Evolutionary conservation across 257 asterid species (phyloP).

Genomic region (Capsicum pubescens): DNA sequence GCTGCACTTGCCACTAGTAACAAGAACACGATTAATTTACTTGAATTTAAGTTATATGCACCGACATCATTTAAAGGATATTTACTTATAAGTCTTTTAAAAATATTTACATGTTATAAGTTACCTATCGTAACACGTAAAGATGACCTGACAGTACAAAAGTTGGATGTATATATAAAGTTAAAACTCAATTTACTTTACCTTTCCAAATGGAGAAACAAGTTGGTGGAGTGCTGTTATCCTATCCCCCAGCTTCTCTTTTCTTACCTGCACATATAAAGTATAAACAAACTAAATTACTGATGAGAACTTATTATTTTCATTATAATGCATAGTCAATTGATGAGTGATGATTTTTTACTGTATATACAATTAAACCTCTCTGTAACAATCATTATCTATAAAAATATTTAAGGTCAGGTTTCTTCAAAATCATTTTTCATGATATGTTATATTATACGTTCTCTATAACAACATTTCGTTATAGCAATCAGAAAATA

Average conservation of each 20-base stretch:
- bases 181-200: constrained; percentile 30
- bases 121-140: too few species aligned
- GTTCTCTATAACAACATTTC: too few species aligned
- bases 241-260: constrained; percentile 95
- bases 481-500: neutral
- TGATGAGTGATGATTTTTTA: too few species aligned
- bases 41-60: neutral
- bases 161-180: neutral
- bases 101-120: too few species aligned
- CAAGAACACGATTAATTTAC: neutral
- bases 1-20: neutral
- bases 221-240: constrained; percentile 94
- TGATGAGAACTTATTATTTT: neutral
- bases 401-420: neutral
- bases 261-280: constrained; percentile 66
- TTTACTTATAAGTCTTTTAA: too few species aligned
- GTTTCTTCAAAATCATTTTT: too few species aligned
- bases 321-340: neutral
- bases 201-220: constrained; percentile 99
- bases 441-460: too few species aligned
- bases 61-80: too few species aligned
- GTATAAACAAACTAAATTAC: constrained; percentile 13
- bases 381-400: too few species aligned
- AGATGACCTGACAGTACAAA: too few species aligned
- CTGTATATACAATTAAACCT: too few species aligned